Base-by-base conservation (phyloP, 441 rosid species). In the Pelargonium australe region DNA sequence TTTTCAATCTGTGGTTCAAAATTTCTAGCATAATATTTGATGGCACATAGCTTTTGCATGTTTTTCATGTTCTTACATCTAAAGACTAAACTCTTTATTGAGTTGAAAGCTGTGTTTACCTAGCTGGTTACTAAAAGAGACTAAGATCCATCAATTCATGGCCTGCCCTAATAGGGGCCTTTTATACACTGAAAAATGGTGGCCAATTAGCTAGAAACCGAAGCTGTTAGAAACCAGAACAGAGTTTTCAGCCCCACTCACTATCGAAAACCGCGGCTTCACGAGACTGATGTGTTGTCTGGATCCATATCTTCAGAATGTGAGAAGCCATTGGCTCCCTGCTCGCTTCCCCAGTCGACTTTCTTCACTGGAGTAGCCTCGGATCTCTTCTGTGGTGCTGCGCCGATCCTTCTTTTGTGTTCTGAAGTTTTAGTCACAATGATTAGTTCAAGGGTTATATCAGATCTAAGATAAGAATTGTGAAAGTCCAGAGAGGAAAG, bases 381-480 rank as follows among this genome's bases (percentile, higher is more conserved):
- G 0, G 84, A 60, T 71, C 73, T 75, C 82, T 83, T 85, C 80
- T 70, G 76, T 16, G 68, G 61, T 28, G 78, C 82, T 10, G 73
- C 73, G 43, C 88, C 89, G 6, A 72, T 72, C 81, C 88, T 79
- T 83, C 92, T 85, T 85, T 89, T 92, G 77, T 86, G 84, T 68
- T 86, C 97, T 92, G 87, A 45, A 70, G 69, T 28, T 57, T 44
- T 63, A 28, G 64, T 66, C 53, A 34, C 69, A 31, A 4, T 28
- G 2, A 57, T 62, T 62, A 7, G 2, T 45, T 45, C 51, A 10
- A 40, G 53, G 34, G n/a, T 23, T 67, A 28, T 31, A 40, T 8
- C 11, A 2, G 49, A 66, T 10, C 11, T 16, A 40, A 10, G 25
- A 65, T 2, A 14, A 11, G 23, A 34, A 19, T 40, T 7, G 58